phyloP scores from a whole-genome alignment of 768 basidiomycete genomes.

The Guyanaporus albipodus region DNA sequence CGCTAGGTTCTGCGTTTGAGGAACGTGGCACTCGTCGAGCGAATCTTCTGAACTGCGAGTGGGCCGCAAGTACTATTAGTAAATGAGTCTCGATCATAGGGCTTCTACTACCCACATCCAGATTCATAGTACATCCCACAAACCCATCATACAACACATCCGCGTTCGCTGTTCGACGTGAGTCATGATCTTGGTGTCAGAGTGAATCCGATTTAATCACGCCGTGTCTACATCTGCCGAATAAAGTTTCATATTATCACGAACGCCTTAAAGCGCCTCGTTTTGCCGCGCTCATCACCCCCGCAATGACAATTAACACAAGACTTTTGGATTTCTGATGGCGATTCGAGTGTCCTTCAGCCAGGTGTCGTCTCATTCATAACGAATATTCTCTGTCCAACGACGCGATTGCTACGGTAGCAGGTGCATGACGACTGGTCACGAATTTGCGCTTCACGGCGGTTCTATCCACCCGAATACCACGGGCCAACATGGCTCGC shows the following conservation, averaged over 20 bases:
- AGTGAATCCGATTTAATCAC: conserved; percentile 16
- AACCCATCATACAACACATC: conserved; percentile 9
- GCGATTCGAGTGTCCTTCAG: conserved; percentile 1
- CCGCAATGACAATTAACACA: conserved; percentile 15
- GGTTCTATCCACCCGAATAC: conserved; percentile 2
- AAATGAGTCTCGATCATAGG: conserved; percentile 16
- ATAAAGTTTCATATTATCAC: conserved; percentile 24
- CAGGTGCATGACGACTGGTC: conserved; percentile 8
- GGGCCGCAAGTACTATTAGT: conserved; percentile 6
- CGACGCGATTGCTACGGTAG: conserved; percentile 16
- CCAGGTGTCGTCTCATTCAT: conserved; percentile 17
- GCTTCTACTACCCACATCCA: conserved; percentile 15
- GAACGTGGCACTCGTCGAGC: conserved; percentile 4
- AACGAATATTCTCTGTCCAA: conserved; percentile 15
- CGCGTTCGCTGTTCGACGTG: conserved; percentile 2
- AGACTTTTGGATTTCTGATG: conserved; percentile 16
- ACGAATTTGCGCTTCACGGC: conserved; percentile 2
- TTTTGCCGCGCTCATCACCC: conserved; percentile 19
- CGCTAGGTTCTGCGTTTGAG: conserved; percentile 1
- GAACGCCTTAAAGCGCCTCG: conserved; percentile 9
- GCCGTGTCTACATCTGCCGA: conserved; percentile 1
- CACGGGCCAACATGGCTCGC: conserved; percentile 3
- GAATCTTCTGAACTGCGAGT: conserved; percentile 12
- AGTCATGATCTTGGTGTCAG: conserved; percentile 25
- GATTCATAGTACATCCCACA: conserved; percentile 10